These are phyloP conservation scores for Coleophoma eucalyptorum DNA, from an alignment of 2,329 filamentous ascomycete species.

Conservation along the genomic window DNA sequence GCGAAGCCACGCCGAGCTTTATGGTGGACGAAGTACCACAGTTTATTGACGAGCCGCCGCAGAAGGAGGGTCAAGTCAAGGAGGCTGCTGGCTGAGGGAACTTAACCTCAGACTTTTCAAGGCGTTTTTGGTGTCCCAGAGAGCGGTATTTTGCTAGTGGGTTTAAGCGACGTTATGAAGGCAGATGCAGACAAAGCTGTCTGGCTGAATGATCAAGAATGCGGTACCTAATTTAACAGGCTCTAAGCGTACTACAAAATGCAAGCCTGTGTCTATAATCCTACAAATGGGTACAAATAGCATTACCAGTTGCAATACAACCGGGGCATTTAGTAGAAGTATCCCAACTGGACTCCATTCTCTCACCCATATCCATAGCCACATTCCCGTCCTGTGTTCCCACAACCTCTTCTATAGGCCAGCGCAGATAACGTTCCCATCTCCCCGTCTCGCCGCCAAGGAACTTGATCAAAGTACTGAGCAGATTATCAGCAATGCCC, in stretches of 20 bases:
- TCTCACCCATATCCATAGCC: neutral
- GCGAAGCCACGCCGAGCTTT: constrained; percentile 68
- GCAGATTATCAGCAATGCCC: constrained; percentile 34
- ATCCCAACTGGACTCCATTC: neutral
- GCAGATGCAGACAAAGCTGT: too few relatives aligned
- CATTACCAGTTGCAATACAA: neutral
- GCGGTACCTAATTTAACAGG: too few relatives aligned
- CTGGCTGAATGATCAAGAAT: too few relatives aligned
- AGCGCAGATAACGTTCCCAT: constrained; percentile 19
- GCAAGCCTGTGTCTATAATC: too few relatives aligned
- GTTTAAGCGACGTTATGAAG: too few relatives aligned
- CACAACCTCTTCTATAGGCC: constrained; percentile 18
- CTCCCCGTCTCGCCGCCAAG: constrained; percentile 9
- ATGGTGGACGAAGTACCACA: constrained; percentile 84
- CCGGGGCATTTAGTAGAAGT: neutral
- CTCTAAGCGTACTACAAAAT: too few relatives aligned
- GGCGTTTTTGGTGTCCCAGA: too few relatives aligned
- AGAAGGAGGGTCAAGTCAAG: constrained; percentile 71
- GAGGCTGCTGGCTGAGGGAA: constrained; percentile 59
- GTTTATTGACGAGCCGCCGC: constrained; percentile 90
- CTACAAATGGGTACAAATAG: neutral
- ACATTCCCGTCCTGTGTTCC: neutral
- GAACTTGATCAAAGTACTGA: constrained; percentile 28
- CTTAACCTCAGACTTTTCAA: too few relatives aligned
- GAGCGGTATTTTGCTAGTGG: too few relatives aligned